Percentiles rank a stretch among this genome's conserved stretches.
These are phyloP conservation scores for Hypomyces rosellus DNA, from an alignment of 2,329 filamentous ascomycete genomes.

Conservation along the genomic window DNA sequence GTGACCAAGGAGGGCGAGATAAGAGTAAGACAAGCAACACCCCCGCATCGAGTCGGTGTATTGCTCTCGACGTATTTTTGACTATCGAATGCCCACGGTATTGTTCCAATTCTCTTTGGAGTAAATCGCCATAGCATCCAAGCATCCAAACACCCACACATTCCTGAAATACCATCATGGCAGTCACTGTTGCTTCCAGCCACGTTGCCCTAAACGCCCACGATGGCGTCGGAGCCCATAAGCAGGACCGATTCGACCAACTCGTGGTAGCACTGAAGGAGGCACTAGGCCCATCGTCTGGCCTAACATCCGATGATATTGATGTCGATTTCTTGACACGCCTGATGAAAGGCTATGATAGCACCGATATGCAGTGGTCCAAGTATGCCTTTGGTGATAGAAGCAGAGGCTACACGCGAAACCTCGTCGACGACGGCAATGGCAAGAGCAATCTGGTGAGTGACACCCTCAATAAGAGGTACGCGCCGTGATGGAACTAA, in stretches of 20 bases:
- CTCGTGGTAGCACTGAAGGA: conserved; percentile 69
- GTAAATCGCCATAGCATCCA: conserved; percentile 4
- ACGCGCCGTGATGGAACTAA: conserved; percentile 1
- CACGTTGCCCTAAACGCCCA: conserved; percentile 15
- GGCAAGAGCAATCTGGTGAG: conserved; percentile 67
- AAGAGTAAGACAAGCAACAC: conserved; percentile 13
- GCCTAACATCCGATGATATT: conserved; percentile 75
- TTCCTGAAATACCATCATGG: conserved; percentile 23
- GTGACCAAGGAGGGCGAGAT: conserved; percentile 13
- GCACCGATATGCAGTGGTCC: conserved; percentile 63
- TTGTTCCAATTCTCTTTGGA: conserved; percentile 1
- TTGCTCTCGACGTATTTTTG: conserved; percentile 15
- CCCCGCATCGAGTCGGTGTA: conserved; percentile 23
- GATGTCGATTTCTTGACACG: conserved; percentile 64
- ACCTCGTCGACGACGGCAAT: conserved; percentile 85
- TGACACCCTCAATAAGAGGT: conserved; percentile 9
- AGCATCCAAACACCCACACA: neutral
- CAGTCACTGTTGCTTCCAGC: conserved; percentile 27
- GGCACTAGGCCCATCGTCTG: conserved; percentile 72
- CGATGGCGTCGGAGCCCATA: conserved; percentile 17
- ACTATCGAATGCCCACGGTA: conserved; percentile 1
- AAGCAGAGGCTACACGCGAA: conserved; percentile 71
- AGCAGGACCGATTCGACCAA: conserved; percentile 51
- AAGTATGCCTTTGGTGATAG: conserved; percentile 68
- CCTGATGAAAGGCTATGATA: conserved; percentile 70